Conservation (phyloP, 768 basidiomycete species). For the Mycena crocata region DNA sequence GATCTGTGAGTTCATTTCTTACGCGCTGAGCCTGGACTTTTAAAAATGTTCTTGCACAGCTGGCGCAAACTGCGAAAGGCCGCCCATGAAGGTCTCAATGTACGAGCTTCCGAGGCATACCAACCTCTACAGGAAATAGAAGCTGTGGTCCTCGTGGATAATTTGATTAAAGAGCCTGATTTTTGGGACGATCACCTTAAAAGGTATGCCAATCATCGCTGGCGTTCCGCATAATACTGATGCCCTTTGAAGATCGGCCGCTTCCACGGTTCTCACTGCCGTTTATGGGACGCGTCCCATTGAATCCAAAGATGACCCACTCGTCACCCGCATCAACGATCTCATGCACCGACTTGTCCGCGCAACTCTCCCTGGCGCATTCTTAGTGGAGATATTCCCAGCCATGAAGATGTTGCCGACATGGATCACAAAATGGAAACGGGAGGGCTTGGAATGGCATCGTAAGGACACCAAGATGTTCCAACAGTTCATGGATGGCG, state of each 20-base stretch:
- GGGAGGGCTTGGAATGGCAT: constrained; percentile 37
- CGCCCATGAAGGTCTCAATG: neutral
- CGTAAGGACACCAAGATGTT: constrained; percentile 40
- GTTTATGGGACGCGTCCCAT: neutral
- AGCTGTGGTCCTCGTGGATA: neutral
- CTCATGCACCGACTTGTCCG: constrained; percentile 36
- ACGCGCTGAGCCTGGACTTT: neutral
- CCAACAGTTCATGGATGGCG: constrained; percentile 28
- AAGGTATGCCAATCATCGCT: neutral
- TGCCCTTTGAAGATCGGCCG: neutral
- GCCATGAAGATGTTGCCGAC: constrained; percentile 45
- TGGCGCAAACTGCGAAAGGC: neutral
- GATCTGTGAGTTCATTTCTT: neutral
- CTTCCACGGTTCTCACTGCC: neutral
- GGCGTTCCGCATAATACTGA: neutral
- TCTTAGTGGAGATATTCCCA: constrained; percentile 50
- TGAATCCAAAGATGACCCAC: neutral
- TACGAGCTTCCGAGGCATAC: neutral
- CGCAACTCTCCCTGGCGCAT: constrained; percentile 50
- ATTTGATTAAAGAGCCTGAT: neutral
- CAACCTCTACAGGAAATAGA: neutral
- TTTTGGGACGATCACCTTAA: neutral
- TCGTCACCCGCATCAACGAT: neutral
- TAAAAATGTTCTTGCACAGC: neutral
- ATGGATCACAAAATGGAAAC: constrained; percentile 45